Conservation (phyloP, 1,284 basidiomycete genomes). For the Trichosporon sp. region DNA sequence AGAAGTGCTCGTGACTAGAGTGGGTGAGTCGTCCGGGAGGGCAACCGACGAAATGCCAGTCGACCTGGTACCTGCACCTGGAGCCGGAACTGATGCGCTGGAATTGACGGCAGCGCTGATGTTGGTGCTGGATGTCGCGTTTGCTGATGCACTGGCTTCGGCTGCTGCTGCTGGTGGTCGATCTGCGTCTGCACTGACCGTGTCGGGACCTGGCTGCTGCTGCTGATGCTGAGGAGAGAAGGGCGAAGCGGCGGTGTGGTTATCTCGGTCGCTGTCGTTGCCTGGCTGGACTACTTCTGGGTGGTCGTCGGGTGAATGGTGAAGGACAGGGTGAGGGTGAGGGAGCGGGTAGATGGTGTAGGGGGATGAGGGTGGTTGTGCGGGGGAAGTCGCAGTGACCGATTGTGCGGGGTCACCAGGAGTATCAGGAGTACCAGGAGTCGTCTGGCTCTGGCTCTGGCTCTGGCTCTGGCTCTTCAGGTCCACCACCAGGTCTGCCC, state of each 20-base stretch:
- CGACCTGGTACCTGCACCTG: slow-evolving; percentile 28
- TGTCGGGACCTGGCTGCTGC: not conserved
- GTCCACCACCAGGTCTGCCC: no score
- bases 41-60: slow-evolving; percentile 17
- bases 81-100: no score
- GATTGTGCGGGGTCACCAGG: not conserved
- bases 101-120: slow-evolving; percentile 3
- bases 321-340: not conserved
- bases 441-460: no score
- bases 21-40: slow-evolving; percentile 8
- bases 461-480: not conserved
- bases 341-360: not conserved
- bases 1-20: slow-evolving; percentile 13
- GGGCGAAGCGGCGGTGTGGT: no score
- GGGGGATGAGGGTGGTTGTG: not conserved
- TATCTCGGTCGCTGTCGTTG: not conserved
- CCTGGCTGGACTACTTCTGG: not conserved
- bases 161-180: not conserved
- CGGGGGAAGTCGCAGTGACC: not conserved
- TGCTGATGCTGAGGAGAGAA: not conserved
- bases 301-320: not conserved
- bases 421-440: no score
- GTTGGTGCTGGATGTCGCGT: not conserved
- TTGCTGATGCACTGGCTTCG: not conserved
- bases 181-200: not conserved